A percentile compares a stretch with the other conserved stretches of the same genome.
Evolutionary conservation across 2,329 filamentous ascomycete species (phyloP).

Genomic region (Uncinocarpus reesii): DNA sequence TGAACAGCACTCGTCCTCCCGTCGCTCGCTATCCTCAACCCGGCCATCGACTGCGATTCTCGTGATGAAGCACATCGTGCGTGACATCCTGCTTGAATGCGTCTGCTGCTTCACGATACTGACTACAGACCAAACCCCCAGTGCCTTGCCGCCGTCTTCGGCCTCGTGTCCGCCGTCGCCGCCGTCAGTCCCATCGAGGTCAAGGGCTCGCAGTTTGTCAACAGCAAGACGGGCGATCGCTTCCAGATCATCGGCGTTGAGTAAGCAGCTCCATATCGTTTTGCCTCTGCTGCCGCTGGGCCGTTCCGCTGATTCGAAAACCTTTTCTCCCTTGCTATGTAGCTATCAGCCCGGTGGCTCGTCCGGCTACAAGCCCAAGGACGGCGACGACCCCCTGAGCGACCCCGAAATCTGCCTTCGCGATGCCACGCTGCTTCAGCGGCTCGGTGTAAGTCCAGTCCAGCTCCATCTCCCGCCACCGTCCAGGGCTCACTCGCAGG

Average conservation of each 20-base stretch:
- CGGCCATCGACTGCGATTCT: too few species aligned
- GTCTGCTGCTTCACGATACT: not conserved
- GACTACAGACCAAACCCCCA: constrained; percentile 6
- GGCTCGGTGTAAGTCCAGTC: constrained; percentile 47
- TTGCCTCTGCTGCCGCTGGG: not conserved
- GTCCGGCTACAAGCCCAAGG: constrained; percentile 44
- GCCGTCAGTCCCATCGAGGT: constrained; percentile 50
- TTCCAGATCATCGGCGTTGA: constrained; percentile 55
- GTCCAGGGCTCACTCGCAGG: too few species aligned
- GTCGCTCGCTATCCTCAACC: too few species aligned
- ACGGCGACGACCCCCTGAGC: constrained; percentile 46
- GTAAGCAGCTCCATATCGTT: constrained; percentile 30
- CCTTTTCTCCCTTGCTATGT: too few species aligned
- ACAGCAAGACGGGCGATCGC: constrained; percentile 47
- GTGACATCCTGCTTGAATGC: not conserved
- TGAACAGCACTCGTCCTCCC: constrained; percentile 14
- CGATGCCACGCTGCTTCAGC: constrained; percentile 55
- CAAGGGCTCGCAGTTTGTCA: constrained; percentile 51
- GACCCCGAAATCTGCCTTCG: constrained; percentile 49
- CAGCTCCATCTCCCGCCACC: too few species aligned
- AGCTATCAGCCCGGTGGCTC: constrained; percentile 55
- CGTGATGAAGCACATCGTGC: constrained; percentile 1
- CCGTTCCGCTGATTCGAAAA: not conserved
- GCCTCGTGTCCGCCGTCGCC: constrained; percentile 37
- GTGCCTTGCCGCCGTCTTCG: constrained; percentile 33